These are phyloP conservation scores for Erysimum cheiri DNA, from an alignment of 441 rosid genomes.

Conservation along the genomic window DNA sequence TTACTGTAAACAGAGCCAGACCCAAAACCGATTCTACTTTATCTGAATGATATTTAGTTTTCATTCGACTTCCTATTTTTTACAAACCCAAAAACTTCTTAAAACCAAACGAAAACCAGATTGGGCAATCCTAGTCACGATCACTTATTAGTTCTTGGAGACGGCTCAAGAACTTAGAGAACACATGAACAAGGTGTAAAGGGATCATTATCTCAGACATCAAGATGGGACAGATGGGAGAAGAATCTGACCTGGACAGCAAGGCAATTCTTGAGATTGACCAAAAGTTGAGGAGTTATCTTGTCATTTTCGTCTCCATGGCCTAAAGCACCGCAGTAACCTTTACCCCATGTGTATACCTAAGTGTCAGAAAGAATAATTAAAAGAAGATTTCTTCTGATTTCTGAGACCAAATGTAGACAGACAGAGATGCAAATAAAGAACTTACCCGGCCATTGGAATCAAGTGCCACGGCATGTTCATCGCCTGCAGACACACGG, in stretches of 20 bases:
- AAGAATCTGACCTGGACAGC: slow-evolving; percentile 73
- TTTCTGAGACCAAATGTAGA: slow-evolving; percentile 26
- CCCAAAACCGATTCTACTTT: not conserved
- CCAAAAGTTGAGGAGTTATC: slow-evolving; percentile 73
- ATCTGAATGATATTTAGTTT: not conserved
- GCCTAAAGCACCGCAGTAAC: slow-evolving; percentile 96
- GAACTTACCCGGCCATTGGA: slow-evolving; percentile 84
- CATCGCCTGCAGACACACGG: slow-evolving; percentile 96
- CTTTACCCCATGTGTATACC: slow-evolving; percentile 99
- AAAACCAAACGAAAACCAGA: not conserved
- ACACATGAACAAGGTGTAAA: not conserved
- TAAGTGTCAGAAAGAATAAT: slow-evolving; percentile 44
- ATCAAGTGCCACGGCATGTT: slow-evolving; percentile 95
- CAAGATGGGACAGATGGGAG: slow-evolving; percentile 20
- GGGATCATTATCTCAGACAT: slow-evolving; percentile 4
- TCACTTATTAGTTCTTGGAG: not conserved
- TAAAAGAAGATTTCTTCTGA: not conserved
- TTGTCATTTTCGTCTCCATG: slow-evolving; percentile 96
- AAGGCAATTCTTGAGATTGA: slow-evolving; percentile 64
- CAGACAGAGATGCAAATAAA: slow-evolving; percentile 24
- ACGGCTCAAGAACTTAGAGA: not conserved
- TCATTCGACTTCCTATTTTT: not conserved
- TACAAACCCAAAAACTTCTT: not conserved
- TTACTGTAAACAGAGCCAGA: not conserved
- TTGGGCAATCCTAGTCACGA: slow-evolving; percentile 8